These are phyloP conservation scores for Populus alba DNA, from an alignment of 345 rosid species.

Conservation along the genomic window DNA sequence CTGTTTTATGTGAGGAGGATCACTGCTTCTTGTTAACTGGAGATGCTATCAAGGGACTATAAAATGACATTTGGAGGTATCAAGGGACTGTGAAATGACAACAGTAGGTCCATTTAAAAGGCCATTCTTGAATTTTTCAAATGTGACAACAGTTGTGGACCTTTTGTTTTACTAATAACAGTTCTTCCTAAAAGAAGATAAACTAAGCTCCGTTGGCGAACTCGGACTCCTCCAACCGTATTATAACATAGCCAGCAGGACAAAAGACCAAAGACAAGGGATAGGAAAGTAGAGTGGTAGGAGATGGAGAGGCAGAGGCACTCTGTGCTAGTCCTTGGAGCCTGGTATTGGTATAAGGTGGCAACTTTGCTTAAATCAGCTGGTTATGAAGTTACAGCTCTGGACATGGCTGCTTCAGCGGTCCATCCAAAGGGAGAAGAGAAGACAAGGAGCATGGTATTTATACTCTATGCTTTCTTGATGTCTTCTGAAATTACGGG, in stretches of 20 bases:
- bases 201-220: no score
- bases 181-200: not conserved
- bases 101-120: not conserved
- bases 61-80: not conserved
- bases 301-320: conserved; percentile 8
- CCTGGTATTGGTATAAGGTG: conserved; percentile 41
- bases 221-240: not conserved
- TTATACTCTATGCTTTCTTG: not conserved
- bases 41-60: not conserved
- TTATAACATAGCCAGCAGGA: not conserved
- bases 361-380: conserved; percentile 19
- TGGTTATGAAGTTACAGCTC: conserved; percentile 25
- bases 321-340: conserved; percentile 30
- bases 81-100: not conserved
- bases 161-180: not conserved
- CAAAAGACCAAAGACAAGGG: not conserved
- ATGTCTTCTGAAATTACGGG: not conserved
- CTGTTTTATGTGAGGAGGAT: not conserved
- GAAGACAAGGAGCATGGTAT: not conserved
- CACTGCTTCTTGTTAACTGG: not conserved
- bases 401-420: conserved; percentile 36
- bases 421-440: conserved; percentile 16
- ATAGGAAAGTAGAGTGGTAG: not conserved
- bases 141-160: not conserved
- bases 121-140: not conserved